Evolutionary conservation across 2,329 filamentous ascomycete species (phyloP).

Genomic region (Paramyrothecium sp.): DNA sequence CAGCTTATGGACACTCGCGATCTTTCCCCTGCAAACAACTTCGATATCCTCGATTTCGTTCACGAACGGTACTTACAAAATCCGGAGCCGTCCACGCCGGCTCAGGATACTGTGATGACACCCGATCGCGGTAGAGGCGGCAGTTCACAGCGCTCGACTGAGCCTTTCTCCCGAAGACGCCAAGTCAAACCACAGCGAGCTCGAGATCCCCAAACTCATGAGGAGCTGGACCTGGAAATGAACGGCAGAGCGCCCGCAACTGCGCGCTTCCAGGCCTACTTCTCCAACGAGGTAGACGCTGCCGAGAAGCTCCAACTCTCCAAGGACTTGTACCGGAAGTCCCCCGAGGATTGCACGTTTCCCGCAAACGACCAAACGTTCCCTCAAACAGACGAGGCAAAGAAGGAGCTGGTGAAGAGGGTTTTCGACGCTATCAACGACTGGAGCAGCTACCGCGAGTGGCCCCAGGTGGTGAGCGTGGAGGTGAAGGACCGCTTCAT

Average conservation of each 20-base stretch:
- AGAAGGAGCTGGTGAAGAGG: slow-evolving; percentile 8
- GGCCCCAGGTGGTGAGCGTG: slow-evolving; percentile 13
- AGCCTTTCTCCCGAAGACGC: not conserved
- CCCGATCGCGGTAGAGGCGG: too few relatives aligned
- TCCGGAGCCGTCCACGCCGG: too few relatives aligned
- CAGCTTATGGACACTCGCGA: too few relatives aligned
- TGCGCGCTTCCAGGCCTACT: slow-evolving; percentile 5
- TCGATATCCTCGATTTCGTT: too few relatives aligned
- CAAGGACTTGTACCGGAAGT: slow-evolving; percentile 12
- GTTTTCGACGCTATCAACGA: slow-evolving; percentile 20
- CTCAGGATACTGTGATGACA: too few relatives aligned
- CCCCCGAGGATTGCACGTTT: slow-evolving; percentile 10
- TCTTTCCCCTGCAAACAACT: too few relatives aligned
- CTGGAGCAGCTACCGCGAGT: slow-evolving; percentile 19
- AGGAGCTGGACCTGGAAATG: not conserved
- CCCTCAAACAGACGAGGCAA: slow-evolving; percentile 8
- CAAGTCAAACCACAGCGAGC: not conserved
- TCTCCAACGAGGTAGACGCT: slow-evolving; percentile 4
- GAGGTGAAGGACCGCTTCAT: slow-evolving; percentile 8
- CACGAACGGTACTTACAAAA: too few relatives aligned
- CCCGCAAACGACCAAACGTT: slow-evolving; percentile 12
- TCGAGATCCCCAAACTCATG: not conserved
- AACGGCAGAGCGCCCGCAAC: slow-evolving; percentile 1
- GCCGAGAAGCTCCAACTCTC: slow-evolving; percentile 4
- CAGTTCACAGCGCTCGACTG: not conserved